Evolutionary conservation across 305 asterid genomes (phyloP), one percentile per base, ranked within the genome.

Genomic region (Ajuga reptans): DNA sequence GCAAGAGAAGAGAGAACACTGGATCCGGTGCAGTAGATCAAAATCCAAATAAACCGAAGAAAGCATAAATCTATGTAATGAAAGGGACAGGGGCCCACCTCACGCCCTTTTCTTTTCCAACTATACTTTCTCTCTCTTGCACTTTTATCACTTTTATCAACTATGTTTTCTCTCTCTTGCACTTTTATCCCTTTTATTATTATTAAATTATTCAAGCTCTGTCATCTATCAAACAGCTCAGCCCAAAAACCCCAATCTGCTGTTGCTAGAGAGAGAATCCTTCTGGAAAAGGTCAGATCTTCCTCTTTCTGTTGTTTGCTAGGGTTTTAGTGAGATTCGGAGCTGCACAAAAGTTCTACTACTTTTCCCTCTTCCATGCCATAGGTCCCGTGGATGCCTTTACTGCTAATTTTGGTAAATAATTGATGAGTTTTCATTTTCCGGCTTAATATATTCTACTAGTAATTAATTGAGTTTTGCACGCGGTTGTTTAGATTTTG

Each of bases 41-140:
- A n/a, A n/a, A n/a, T n/a, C n/a, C n/a, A n/a, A n/a, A n/a, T n/a
- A 21, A 21, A 21, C 27, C 27, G 27, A 21, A 21, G 27, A 61
- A 47, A 9, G 77, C 81, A 74, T 84, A n/a, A n/a, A 78, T 80
- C 77, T 47, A 67, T 75, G 74, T 77, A 78, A 53, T 72, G 90
- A 82, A 78, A 83, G 79, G 65, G 85, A 79, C 78, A 66, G 75
- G 89, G 87, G 17, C 89, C 93, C 89, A 87, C 88, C 77, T 74
- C 70, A 58, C 74, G 16, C 45, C 73, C 64, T 67, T 55, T 66
- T 57, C 70, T 27, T 63, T 58, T 49, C 33, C 49, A 11, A 43
- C 56, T 11, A 46, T 15, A 64, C 76, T 79, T 72, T 75, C 84
- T 81, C 84, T 80, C 77, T 80, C 83, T 34, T 84, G 83, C 90